Conservation (phyloP, 2,329 filamentous ascomycete genomes). For the Cryphonectria nitschkei region DNA sequence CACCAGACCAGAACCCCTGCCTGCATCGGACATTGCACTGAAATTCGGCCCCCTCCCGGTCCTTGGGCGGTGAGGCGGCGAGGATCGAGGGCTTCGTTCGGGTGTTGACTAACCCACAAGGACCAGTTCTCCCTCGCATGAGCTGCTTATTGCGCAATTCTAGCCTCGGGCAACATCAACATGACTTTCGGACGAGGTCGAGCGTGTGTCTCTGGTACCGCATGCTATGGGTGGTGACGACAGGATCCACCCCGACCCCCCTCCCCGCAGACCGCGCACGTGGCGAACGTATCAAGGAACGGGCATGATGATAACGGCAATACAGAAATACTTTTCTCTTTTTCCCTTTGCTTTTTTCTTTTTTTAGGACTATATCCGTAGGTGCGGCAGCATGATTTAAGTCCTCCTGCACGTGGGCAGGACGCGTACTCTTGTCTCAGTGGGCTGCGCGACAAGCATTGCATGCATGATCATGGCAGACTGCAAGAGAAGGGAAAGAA, state of each 20-base stretch:
- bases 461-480: background rate
- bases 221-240: background rate
- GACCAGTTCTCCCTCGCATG: constrained; percentile 3
- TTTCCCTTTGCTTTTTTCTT: background rate
- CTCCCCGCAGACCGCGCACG: background rate
- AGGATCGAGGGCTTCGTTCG: background rate
- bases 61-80: background rate
- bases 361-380: background rate
- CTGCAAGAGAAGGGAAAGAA: background rate
- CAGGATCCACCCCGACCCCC: background rate
- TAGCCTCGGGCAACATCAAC: constrained; percentile 12
- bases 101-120: background rate
- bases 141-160: constrained; percentile 6
- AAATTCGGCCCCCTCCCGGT: constrained; percentile 2
- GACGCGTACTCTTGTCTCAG: constrained; percentile 1
- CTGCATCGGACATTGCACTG: constrained; percentile 16
- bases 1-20: background rate
- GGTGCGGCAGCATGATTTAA: background rate
- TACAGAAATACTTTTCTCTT: background rate
- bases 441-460: background rate
- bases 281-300: background rate
- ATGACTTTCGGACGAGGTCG: background rate
- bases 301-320: background rate
- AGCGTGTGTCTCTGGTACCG: background rate
- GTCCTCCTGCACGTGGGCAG: background rate